Percentiles rank a stretch among this genome's conserved stretches.
phyloP scores from a whole-genome alignment of 345 rosid genomes.

The Dovyalis caffra region DNA sequence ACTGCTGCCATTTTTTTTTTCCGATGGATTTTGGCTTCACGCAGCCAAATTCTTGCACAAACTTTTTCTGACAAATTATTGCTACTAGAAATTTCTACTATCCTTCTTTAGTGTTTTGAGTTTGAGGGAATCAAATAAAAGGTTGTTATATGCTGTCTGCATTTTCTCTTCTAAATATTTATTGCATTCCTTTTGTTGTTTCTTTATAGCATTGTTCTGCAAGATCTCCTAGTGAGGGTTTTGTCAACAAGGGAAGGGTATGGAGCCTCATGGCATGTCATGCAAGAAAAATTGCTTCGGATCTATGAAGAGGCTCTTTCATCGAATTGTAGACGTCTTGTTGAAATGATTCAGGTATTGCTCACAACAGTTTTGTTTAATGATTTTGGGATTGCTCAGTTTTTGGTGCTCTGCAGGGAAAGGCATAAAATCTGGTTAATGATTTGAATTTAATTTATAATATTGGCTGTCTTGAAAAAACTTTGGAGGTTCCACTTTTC shows the following conservation, averaged over 20 bases:
- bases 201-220: slow-evolving; percentile 55
- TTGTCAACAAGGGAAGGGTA: slow-evolving; percentile 55
- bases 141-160: not conserved
- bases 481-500: not conserved
- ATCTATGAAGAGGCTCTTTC: slow-evolving; percentile 76
- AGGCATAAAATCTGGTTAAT: not conserved
- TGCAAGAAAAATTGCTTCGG: slow-evolving; percentile 56
- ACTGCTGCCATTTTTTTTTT: not conserved
- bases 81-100: not conserved
- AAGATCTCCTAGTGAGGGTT: slow-evolving; percentile 69
- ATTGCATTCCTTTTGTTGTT: slow-evolving; percentile 25
- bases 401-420: slow-evolving; percentile 9
- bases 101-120: not conserved
- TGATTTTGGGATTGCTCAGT: too few species aligned
- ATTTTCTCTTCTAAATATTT: slow-evolving; percentile 6
- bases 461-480: not conserved
- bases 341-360: slow-evolving; percentile 70
- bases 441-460: not conserved
- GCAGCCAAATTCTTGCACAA: too few species aligned
- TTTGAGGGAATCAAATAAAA: not conserved
- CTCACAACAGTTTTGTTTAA: slow-evolving; percentile 15
- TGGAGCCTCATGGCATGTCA: slow-evolving; percentile 55
- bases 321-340: slow-evolving; percentile 58
- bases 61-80: too few species aligned
- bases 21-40: too few species aligned